Conservation (phyloP, 2,329 filamentous ascomycete genomes). For the Phaeosphaeria sp. region DNA sequence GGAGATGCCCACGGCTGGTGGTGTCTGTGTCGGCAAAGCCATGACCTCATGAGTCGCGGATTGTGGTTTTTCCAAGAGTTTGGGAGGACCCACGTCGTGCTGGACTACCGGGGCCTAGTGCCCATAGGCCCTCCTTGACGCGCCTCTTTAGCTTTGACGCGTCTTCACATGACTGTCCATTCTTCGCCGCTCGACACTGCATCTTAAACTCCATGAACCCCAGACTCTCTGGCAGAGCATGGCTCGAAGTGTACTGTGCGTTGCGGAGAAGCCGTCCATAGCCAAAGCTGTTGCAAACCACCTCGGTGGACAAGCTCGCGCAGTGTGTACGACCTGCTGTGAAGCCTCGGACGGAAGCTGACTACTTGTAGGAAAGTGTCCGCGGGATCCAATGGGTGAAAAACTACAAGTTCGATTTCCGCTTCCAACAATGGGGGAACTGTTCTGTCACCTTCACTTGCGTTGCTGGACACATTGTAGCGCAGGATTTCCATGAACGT, state of each 20-base stretch:
- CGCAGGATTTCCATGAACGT: slow-evolving; percentile 74
- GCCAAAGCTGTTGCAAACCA: slow-evolving; percentile 92
- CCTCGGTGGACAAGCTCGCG: slow-evolving; percentile 78
- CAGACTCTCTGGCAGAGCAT: slow-evolving; percentile 20
- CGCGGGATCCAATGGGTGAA: slow-evolving; percentile 79
- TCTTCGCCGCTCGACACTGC: slow-evolving; percentile 1
- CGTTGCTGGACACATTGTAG: slow-evolving; percentile 85
- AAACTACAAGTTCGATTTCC: slow-evolving; percentile 91
- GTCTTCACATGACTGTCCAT: slow-evolving; percentile 43
- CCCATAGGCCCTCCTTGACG: slow-evolving; percentile 22
- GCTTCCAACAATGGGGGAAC: slow-evolving; percentile 82
- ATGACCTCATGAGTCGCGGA: slow-evolving; percentile 35
- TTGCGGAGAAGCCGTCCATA: slow-evolving; percentile 91
- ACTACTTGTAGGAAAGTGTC: slow-evolving; percentile 65
- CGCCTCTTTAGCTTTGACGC: slow-evolving; percentile 33
- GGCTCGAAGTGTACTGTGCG: slow-evolving; percentile 68
- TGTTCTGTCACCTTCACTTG: slow-evolving; percentile 93
- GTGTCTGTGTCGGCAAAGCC: slow-evolving; percentile 6
- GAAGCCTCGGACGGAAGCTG: slow-evolving; percentile 9
- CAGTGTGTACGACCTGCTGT: slow-evolving; percentile 55
- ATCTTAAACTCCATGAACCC: slow-evolving; percentile 8
- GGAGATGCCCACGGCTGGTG: not conserved
- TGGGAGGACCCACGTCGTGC: not conserved
- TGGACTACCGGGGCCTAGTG: not conserved
- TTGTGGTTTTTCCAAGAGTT: slow-evolving; percentile 13